Base-by-base conservation (phyloP, 2,329 filamentous ascomycete genomes). In the Nigrospora oryzae region DNA sequence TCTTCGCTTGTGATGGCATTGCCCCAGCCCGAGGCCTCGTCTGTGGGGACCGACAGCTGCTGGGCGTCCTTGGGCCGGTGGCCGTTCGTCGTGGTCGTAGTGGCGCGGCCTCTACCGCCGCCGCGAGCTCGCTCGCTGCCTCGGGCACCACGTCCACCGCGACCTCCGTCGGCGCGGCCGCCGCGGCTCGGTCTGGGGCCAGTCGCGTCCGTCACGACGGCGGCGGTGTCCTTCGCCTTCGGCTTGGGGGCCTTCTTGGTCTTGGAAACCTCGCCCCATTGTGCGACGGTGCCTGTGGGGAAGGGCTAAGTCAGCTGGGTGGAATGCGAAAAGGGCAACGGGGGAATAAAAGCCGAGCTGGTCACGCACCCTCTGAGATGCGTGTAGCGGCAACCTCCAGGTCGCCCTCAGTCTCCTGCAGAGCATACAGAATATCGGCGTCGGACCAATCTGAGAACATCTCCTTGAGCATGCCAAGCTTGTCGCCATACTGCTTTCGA, bases 371-470 rank as follows among this genome's bases (percentile, higher is more conserved):
- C 67, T 90, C 84, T 57, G 83, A 81, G 65, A 93, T 91, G 66
- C 83, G 82, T 58, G 85, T 82, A 61, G 87, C 85, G 53, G 86
- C 81, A 56, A 79, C 69, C 56, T 85, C 78, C 58, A 89, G 74
- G 66, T 93, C 86, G 57, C 86, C 87, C 57, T 87, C 79, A 46
- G 84, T 85, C 73, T 98, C 93, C 66, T 95, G 82, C 48, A 98
- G 76, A 50, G 90, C 90, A 64, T 93, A 93, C 52, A 97, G 81
- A 52, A 97, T 81, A 65, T 97, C 91, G 65, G 90, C 88, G 61
- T 95, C 88, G 56, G 89, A 91, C 93, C 91, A 97, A 67, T 89
- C 85, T 48, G 88, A 82, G 72, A 95, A 96, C 71, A 97, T 83
- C 66, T 95, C 90, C 71, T 88, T 89, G 64, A 98, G 82, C 59